Conservation (phyloP, 495 filamentous ascomycete species). For the Penicillium verhagenii region DNA sequence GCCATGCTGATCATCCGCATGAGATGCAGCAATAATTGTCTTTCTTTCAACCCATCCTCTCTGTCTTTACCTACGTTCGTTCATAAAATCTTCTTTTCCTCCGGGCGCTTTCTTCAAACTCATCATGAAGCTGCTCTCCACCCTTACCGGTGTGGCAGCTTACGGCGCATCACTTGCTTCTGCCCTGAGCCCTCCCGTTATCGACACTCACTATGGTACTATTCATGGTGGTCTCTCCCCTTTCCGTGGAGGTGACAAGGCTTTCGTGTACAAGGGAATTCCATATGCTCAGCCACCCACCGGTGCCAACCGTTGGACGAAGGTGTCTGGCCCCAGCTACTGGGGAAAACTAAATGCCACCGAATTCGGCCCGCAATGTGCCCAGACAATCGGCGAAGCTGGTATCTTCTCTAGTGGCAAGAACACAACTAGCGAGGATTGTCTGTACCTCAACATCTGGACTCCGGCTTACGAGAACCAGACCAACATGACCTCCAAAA, state of each 20-base stretch:
- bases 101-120: not conserved
- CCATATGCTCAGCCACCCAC: slow-evolving; percentile 4
- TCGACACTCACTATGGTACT: not conserved
- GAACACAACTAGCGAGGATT: slow-evolving; percentile 31
- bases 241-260: slow-evolving; percentile 3
- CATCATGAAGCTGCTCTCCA: not conserved
- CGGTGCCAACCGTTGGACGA: slow-evolving; percentile 1
- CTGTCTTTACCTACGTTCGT: not conserved
- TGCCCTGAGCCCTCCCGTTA: not conserved
- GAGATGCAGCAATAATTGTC: not conserved
- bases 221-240: not conserved
- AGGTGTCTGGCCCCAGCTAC: not conserved
- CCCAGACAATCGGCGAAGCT: slow-evolving; percentile 5
- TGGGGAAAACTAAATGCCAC: slow-evolving; percentile 9
- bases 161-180: not conserved
- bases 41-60: not conserved
- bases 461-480: slow-evolving; percentile 32
- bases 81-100: not conserved
- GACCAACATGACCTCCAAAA: slow-evolving; percentile 10
- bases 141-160: not conserved
- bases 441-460: slow-evolving; percentile 27
- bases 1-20: not conserved
- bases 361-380: slow-evolving; percentile 16
- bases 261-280: slow-evolving; percentile 1
- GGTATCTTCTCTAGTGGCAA: slow-evolving; percentile 15